Conservation (phyloP, 768 basidiomycete species). For the Boletus sp. region DNA sequence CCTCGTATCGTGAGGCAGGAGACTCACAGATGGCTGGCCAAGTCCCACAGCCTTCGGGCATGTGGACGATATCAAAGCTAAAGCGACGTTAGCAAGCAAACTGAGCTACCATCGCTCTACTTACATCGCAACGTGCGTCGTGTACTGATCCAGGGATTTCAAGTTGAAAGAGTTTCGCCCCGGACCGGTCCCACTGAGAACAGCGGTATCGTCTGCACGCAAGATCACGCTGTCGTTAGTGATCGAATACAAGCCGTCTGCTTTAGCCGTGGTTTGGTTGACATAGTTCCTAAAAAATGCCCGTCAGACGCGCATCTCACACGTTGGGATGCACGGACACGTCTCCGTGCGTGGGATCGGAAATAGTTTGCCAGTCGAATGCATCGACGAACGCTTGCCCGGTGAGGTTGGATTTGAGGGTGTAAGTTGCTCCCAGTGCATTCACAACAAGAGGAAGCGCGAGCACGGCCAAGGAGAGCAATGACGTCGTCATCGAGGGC, state of each 20-base stretch:
- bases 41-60: conserved; percentile 36
- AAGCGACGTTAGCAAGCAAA: not conserved
- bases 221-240: conserved; percentile 36
- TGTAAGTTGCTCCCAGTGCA: conserved; percentile 2
- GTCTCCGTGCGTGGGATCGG: conserved; percentile 30
- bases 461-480: not conserved
- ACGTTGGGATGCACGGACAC: conserved; percentile 11
- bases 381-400: conserved; percentile 48
- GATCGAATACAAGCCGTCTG: conserved; percentile 54
- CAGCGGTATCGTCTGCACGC: conserved; percentile 31
- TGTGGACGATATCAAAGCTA: conserved; percentile 32
- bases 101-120: not conserved
- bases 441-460: not conserved
- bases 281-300: conserved; percentile 39
- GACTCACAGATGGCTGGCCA: conserved; percentile 34
- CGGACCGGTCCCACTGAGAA: conserved; percentile 20
- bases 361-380: conserved; percentile 21
- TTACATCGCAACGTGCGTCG: conserved; percentile 31
- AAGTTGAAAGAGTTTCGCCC: conserved; percentile 35
- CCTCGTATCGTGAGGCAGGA: not conserved
- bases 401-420: conserved; percentile 39
- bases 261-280: conserved; percentile 43
- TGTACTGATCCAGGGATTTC: conserved; percentile 25
- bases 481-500: not conserved
- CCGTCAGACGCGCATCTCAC: not conserved